Evolutionary conservation across 441 rosid genomes (phyloP), one percentile per base, ranked within the genome.

Genomic region (Bocquillonia castaneifolia): DNA sequence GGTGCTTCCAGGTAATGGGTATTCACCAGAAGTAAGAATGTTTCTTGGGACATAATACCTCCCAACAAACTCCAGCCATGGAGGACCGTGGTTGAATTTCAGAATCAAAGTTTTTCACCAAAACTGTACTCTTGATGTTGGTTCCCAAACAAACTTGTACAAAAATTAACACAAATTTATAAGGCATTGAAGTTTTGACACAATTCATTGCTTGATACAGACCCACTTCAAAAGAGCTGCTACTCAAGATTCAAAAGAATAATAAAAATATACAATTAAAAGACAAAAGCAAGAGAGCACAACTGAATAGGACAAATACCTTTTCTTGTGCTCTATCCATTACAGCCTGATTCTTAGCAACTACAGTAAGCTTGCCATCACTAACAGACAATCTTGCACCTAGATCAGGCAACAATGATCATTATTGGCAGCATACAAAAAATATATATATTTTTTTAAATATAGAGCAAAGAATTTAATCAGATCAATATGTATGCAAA

Each of bases 311-410:
- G 45, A 63, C 15, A 53, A 61, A 25, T 82, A 91, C 99, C 95
- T 87, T 90, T 71, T 91, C 99, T 81, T 42, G 86, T 62, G 84
- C 97, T 72, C 85, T 92, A 17, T 88, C 91, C 97, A 92, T 85
- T 71, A 81, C 84, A 65, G 77, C 65, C 70, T 84, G 91, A 76
- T 89, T 88, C 86, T 87, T 94, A 59, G 99, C 96, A 68, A 83
- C 76, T 67, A 94, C 68, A 52, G 97, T 90, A 78, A 94, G 82
- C 56, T 74, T 87, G 72, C 89, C 96, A 80, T 94, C 92, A 20
- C 89, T 79, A 66, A 94, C 74, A 54, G 87, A 87, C 54, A 94
- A 76, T 66, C 88, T 81, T 54, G 96, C 96, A 73, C 99, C 99
- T 94, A 76, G 61, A 80, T 68, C 45, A 69, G 40, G 62, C 67